Conservation (phyloP, 768 basidiomycete genomes). For the Trametes maxima region DNA sequence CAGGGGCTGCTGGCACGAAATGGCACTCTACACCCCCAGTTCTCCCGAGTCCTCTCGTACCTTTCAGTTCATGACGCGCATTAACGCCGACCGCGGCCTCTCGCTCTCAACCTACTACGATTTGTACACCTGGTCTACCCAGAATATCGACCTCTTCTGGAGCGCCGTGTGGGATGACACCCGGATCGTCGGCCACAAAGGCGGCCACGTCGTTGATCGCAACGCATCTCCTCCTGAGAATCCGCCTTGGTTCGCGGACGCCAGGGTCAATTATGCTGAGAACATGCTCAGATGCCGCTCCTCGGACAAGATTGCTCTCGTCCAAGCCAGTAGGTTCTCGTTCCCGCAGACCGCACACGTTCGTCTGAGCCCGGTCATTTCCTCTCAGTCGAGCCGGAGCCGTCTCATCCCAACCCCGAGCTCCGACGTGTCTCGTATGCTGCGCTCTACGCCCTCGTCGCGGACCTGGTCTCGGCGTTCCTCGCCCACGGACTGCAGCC, state of each 20-base stretch:
- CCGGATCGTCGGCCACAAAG: constrained; percentile 62
- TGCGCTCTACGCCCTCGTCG: constrained; percentile 58
- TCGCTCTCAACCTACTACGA: constrained; percentile 58
- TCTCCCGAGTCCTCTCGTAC: constrained; percentile 47
- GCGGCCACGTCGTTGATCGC: constrained; percentile 58
- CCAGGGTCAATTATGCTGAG: constrained; percentile 78
- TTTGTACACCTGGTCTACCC: constrained; percentile 66
- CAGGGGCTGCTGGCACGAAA: constrained; percentile 15
- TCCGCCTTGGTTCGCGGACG: constrained; percentile 71
- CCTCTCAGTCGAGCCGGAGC: constrained; percentile 61
- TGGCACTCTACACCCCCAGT: constrained; percentile 45
- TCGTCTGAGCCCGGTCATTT: constrained; percentile 19
- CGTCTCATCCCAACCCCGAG: constrained; percentile 45
- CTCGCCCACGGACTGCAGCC: constrained; percentile 52
- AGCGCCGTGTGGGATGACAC: constrained; percentile 71
- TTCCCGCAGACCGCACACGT: constrained; percentile 22
- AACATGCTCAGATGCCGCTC: constrained; percentile 71
- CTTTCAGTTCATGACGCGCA: constrained; percentile 49
- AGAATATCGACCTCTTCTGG: constrained; percentile 69
- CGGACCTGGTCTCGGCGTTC: constrained; percentile 59
- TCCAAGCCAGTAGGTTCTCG: constrained; percentile 64
- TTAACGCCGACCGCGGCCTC: constrained; percentile 52
- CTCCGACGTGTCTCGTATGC: constrained; percentile 55
- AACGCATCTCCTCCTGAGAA: constrained; percentile 56
- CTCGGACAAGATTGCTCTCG: constrained; percentile 59